phyloP scores from a whole-genome alignment of 805 yeast genomes.

The Wickerhamiella shivajii region DNA sequence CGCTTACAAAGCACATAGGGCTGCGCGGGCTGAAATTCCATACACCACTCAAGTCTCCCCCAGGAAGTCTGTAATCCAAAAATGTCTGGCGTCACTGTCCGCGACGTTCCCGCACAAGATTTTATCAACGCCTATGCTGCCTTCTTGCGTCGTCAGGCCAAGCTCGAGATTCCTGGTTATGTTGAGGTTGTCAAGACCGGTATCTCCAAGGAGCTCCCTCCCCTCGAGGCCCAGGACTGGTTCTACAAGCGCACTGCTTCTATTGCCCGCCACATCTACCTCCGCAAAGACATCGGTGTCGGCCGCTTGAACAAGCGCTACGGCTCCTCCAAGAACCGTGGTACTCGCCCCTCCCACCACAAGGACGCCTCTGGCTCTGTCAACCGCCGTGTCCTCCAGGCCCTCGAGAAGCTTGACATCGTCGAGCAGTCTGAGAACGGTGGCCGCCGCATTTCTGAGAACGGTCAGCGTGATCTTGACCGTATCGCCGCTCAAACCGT shows the following conservation, averaged over 20 bases:
- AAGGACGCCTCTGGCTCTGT: conserved; percentile 98
- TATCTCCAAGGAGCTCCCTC: conserved; percentile 97
- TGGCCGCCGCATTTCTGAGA: conserved; percentile 98
- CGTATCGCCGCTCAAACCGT: conserved; percentile 99
- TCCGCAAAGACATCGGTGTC: conserved; percentile 98
- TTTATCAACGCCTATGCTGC: conserved; percentile 99
- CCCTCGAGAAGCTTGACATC: conserved; percentile 96
- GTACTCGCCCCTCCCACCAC: conserved; percentile 97
- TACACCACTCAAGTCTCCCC: no score
- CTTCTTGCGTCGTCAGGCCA: conserved; percentile 99
- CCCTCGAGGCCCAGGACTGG: conserved; percentile 99
- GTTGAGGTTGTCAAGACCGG: conserved; percentile 99
- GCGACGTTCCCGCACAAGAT: conserved; percentile 99
- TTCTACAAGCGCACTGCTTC: conserved; percentile 99
- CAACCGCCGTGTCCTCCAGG: conserved; percentile 96
- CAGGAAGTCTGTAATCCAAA: no score
- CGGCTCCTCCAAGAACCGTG: conserved; percentile 99
- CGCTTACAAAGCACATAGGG: no score
- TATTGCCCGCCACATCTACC: conserved; percentile 99
- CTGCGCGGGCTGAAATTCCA: no score
- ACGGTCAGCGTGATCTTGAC: conserved; percentile 99
- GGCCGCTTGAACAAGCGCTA: conserved; percentile 97
- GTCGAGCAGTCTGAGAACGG: conserved; percentile 94
- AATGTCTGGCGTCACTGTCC: conserved; percentile 28
- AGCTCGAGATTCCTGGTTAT: conserved; percentile 98